These are phyloP conservation scores for Aspergillus funiculosus DNA, from an alignment of 495 filamentous ascomycete genomes.

Conservation along the genomic window DNA sequence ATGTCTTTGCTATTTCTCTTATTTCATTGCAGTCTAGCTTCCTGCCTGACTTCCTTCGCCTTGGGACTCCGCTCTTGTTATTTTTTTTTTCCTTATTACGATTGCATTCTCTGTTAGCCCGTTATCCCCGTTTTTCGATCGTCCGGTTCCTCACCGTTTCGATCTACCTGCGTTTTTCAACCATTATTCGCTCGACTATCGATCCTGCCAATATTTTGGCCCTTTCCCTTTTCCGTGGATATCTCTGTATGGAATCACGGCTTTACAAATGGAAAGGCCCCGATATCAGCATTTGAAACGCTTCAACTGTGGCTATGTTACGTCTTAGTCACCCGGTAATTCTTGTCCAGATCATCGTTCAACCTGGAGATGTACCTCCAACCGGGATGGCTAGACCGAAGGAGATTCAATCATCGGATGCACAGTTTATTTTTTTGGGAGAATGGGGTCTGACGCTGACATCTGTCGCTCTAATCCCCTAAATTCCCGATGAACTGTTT, in stretches of 20 bases:
- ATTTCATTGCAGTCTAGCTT: constrained; percentile 23
- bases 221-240: constrained; percentile 7
- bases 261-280: constrained; percentile 2
- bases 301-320: constrained; percentile 38
- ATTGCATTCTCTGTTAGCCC: constrained; percentile 35
- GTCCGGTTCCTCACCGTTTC: constrained; percentile 34
- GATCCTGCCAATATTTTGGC: constrained; percentile 3
- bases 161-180: constrained; percentile 25
- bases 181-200: constrained; percentile 15
- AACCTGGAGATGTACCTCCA: constrained; percentile 11
- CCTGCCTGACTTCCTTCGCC: constrained; percentile 36
- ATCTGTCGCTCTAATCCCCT: constrained; percentile 21
- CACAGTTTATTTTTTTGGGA: constrained; percentile 22
- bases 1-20: constrained; percentile 13
- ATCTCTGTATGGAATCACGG: neutral
- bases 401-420: constrained; percentile 36
- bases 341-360: constrained; percentile 17
- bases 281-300: constrained; percentile 29
- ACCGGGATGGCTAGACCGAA: constrained; percentile 27
- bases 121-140: constrained; percentile 35
- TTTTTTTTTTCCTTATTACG: constrained; percentile 25
- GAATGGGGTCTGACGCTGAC: constrained; percentile 18
- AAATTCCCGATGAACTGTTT: constrained; percentile 6
- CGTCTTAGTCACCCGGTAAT: constrained; percentile 26
- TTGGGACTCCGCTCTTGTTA: constrained; percentile 34